phyloP scores from a whole-genome alignment of 345 rosid species.

The Conringia planisiliqua region DNA sequence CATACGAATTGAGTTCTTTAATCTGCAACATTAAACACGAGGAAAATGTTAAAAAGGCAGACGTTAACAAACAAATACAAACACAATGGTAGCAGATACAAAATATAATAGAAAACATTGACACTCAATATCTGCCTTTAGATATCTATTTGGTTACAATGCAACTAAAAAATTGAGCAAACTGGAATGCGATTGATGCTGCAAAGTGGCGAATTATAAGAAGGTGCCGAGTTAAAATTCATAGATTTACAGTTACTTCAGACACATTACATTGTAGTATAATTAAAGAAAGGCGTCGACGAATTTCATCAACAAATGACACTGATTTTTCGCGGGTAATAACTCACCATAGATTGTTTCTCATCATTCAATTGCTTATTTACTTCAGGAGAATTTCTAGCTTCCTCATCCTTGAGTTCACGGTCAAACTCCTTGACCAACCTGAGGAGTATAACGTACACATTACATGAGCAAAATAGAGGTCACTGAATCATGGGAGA shows the following conservation, averaged over 20 bases:
- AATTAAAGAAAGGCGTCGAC: background rate
- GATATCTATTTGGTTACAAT: background rate
- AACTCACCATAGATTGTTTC: slow-evolving; percentile 92
- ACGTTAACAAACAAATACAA: background rate
- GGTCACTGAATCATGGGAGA: background rate
- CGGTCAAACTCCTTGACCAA: slow-evolving; percentile 90
- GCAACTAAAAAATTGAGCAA: slow-evolving; percentile 8
- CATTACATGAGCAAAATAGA: background rate
- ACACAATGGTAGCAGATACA: background rate
- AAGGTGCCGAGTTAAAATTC: background rate
- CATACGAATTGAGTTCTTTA: slow-evolving; percentile 93
- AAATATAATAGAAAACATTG: background rate
- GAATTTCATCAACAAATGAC: background rate
- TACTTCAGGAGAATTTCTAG: slow-evolving; percentile 69
- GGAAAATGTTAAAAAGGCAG: background rate
- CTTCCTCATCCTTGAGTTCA: slow-evolving; percentile 83
- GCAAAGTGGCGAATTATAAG: background rate
- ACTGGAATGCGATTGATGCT: background rate
- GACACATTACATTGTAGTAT: background rate
- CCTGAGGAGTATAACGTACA: slow-evolving; percentile 46
- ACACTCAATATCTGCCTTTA: background rate
- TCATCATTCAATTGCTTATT: slow-evolving; percentile 89
- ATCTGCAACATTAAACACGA: slow-evolving; percentile 51
- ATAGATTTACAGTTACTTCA: background rate
- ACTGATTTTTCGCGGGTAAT: background rate